Base-by-base conservation (phyloP, 2,329 filamentous ascomycete species). In the Alternaria incomplexa region DNA sequence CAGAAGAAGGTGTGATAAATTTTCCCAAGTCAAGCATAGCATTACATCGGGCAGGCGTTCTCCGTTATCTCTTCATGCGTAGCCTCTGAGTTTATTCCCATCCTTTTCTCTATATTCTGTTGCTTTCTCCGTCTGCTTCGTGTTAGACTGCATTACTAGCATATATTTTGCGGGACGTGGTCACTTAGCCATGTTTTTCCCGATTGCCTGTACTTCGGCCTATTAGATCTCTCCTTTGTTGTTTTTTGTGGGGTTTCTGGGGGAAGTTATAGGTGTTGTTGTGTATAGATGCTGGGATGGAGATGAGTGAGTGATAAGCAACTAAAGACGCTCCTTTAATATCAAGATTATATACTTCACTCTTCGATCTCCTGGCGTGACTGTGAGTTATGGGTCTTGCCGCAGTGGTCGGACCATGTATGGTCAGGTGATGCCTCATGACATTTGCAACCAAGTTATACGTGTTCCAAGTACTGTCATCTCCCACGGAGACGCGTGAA, bases 91-190 rank as follows among this genome's bases (percentile, higher is more conserved):
- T 52, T 48, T 22, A 52, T 40, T 36, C 48, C 20, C 48, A 25
- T 40, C 20, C 30, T 40, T 12, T 28, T 28, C n/a, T 32, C 10
- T 12, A 56, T 10, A 26, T 36, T 13, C 44, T 47, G n/a, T 40
- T 56, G 17, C 20, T 7, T 8, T 45, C n/a, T 66, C 64, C 22
- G 68, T 71, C 10, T 73, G 68, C 63, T 71, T 70, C 83, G 17
- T 52, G 48, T 36, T 40, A 25, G 23, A 40, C 48, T 52, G 48
- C 48, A 52, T 52, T 52, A 52, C 20, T 52, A 52, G 48, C 28
- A 52, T 52, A 52, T 40, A 52, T 52, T 13, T 52, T 52, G 30
- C 20, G 48, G 48, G 48, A 9, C 28, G 30, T 52, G 20, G 36
- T 32, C 48, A 36, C 13, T 52, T 40, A 32, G 2, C 48, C 20